Base-by-base conservation (phyloP, 495 filamentous ascomycete genomes). In the Penicillium turbatum region DNA sequence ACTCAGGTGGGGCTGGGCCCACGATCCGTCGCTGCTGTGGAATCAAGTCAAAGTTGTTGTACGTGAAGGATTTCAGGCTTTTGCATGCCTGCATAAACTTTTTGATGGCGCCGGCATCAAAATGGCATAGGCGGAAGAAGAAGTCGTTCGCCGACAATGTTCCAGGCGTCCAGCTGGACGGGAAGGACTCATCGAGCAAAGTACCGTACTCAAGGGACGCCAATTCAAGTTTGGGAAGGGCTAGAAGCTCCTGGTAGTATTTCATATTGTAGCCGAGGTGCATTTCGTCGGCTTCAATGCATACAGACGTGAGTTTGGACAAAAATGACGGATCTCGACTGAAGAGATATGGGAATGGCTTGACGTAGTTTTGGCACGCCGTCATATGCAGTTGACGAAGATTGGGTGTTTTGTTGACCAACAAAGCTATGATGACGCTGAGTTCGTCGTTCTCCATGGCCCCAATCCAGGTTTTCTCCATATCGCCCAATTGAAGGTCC, bases 361-460 rank as follows among this genome's bases (percentile, higher is more conserved):
- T 36, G 39, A 30, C 49, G 27, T 19, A 56, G 13, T 54, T 19
- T 12, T 54, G 12, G 12, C 35, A 43, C 2, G 49, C 57, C 2
- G 59, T 48, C 1, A 69, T 16, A 42, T 15, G 40, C 10, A 69
- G 47, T 5, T n/a, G 6, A 12, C 51, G 55, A 35, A 69, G 34
- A 41, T 69, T 69, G 1, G 66, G 64, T 1, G 64, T 57, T 29
- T 59, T 56, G 32, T 36, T 62, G 32, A 57, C 10, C 5, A 65
- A 11, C 34, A 69, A 43, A 10, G 61, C 57, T 26, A 49, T 11
- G 10, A 60, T 56, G 21, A 62, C 19, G 39, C 45, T 48, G 12
- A 59, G 19, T 19, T 68, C 58, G 11, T 5, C 3, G 3, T 36
- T 15, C 4, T 59, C 37, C 16, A 55, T 43, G 6, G 46, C 48